Evolutionary conservation across 2,329 filamentous ascomycete genomes (phyloP).

Genomic region (Xylaria sp.): DNA sequence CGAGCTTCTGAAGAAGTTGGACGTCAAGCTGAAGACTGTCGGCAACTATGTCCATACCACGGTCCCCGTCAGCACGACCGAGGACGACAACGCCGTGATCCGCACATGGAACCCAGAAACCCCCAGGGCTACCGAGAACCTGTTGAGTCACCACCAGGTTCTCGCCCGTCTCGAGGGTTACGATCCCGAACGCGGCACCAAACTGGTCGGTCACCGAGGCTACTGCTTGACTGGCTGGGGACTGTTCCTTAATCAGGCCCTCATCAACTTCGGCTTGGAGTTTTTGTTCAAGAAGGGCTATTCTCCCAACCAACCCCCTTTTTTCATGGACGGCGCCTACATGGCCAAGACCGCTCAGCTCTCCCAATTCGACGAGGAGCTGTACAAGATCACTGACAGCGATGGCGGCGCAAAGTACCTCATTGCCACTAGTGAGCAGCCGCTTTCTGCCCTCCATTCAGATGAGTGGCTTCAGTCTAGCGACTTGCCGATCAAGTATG

Average conservation of each 20-base stretch:
- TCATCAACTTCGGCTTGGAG: slow-evolving; percentile 94
- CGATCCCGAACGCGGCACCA: slow-evolving; percentile 88
- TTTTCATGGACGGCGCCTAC: slow-evolving; percentile 93
- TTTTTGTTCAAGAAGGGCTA: slow-evolving; percentile 86
- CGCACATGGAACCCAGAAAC: slow-evolving; percentile 84
- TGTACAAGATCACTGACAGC: slow-evolving; percentile 94
- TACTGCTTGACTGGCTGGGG: slow-evolving; percentile 88
- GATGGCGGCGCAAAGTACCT: slow-evolving; percentile 74
- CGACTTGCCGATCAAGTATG: slow-evolving; percentile 90
- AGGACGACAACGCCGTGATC: slow-evolving; percentile 83
- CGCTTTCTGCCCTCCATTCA: slow-evolving; percentile 90
- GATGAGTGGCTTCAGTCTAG: slow-evolving; percentile 90
- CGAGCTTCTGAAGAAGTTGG: slow-evolving; percentile 58
- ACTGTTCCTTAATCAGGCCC: slow-evolving; percentile 88
- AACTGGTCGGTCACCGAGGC: slow-evolving; percentile 92
- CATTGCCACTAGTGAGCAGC: slow-evolving; percentile 89
- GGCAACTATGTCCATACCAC: slow-evolving; percentile 93
- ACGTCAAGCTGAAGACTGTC: slow-evolving; percentile 83
- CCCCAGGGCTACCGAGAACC: slow-evolving; percentile 77
- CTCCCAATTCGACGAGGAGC: slow-evolving; percentile 95
- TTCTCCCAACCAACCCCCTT: slow-evolving; percentile 84
- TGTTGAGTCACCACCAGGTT: slow-evolving; percentile 94
- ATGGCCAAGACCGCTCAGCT: slow-evolving; percentile 98
- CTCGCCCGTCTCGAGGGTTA: slow-evolving; percentile 89
- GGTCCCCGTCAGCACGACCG: slow-evolving; percentile 50